Base-by-base conservation (phyloP, 805 yeast genomes). In the Spathaspora passalidarum region DNA sequence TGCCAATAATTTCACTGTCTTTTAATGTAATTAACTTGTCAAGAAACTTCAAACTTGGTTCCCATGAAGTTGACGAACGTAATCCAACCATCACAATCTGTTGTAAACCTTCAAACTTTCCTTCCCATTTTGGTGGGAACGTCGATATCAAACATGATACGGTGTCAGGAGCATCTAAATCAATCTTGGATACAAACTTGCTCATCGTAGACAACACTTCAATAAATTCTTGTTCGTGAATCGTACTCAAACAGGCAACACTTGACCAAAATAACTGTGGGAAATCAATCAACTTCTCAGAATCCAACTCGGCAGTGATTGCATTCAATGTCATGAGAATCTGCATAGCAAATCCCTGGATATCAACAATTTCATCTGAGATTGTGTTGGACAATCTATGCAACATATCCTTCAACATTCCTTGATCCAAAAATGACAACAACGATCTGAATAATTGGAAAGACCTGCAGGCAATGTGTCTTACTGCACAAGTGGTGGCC, bases 401-500 rank as follows among this genome's bases (percentile, higher is more conserved):
- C 9, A 94, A 72, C 96, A 94, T 88, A 65, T 91, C 98, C 45
- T 88, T 81, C 38, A 95, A 69, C 97, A 94, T 92, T 9, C 78
- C 74, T 57, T 85, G 91, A 59, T 94, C 97, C 49, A 92, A 68
- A 54, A 84, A 82, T 7, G 88, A 79, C n/a, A 90, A 68, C 46
- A 94, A 64, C 3, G 95, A 86, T 38, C 99, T 73, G 68, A 91
- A 94, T 0, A 91, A 76, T 61, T 94, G 99, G 65, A 95, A 92
- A 0, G 98, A 91, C 20, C 99, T 78, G 54, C 99, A 94, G 0
- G 99, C 99, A 54, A 94, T 80, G 61, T 95, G 99, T 57, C 97
- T 77, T 1, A 92, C 98, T 2, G 97, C 95, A 68, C 98, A 94
- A 1, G 96, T 84, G 0, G 99, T 94, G 0, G 99, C 97, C 99